Evolutionary conservation across 305 asterid genomes (phyloP), one percentile per base, ranked within the genome.

Genomic region (Petunia hybrid): DNA sequence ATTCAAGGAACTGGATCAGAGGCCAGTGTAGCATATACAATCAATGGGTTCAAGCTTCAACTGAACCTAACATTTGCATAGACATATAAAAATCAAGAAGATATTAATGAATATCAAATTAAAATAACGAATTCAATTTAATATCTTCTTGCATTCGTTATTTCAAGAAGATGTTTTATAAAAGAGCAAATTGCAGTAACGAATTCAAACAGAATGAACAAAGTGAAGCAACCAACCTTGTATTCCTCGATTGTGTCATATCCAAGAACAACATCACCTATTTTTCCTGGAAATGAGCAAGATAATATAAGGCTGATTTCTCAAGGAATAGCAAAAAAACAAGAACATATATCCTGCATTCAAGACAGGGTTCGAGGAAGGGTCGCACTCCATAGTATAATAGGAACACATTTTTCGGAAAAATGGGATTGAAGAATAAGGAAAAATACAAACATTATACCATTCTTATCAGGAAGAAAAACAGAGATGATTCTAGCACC

Each of bases 391-490:
- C 31, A 22, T 22, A 0, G 31, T 0, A 22, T 22, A 22, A 22
- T 22, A 22, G 31, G 31, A 22, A 22, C 31, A 51, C 14, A 51
- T 51, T 51, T 51, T 51, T 14, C 5, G 10, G 40, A 68, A 68
- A 12, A 16, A 12, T 7, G 22, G 46, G 51, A 39, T 39, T 36
- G 2, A 6, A 56, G 1, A 56, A 0, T n/a, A 59, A 48, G 14
- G 74, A 1, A 43, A 59, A 48, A 42, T 13, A 42, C 22, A 45
- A 62, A 64, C 85, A 7, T 22, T 22, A 22, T 4, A 91, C 94
- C 96, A 83, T 91, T 63, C 76, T 89, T 91, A 85, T 91, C 96
- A 14, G 96, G 96, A 82, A 91, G 84, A 85, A 91, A 55, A 70
- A 90, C 89, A 4, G 94, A 91, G 5, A 87, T 83, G 61, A 91